A percentile compares a stretch with the other conserved stretches of the same genome.
phyloP scores from a whole-genome alignment of 2,329 filamentous ascomycete species.

The Rhynchosporium agropyri region DNA sequence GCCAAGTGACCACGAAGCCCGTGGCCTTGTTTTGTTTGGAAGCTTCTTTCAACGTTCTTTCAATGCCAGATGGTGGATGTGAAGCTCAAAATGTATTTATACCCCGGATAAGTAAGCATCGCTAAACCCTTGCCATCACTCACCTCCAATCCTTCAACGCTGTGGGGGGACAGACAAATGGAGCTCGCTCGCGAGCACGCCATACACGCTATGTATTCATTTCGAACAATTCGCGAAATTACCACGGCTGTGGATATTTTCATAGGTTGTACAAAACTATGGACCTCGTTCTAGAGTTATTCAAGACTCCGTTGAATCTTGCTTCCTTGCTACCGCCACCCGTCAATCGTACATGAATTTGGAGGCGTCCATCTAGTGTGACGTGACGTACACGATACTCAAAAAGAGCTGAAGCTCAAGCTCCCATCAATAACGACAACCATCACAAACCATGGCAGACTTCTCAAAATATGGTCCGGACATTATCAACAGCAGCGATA shows the following conservation, averaged over 20 bases:
- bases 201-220: constrained; percentile 11
- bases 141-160: constrained; percentile 1
- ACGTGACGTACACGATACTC: not conserved
- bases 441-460: not conserved
- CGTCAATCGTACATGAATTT: not conserved
- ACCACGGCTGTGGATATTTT: not conserved
- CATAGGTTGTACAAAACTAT: not conserved
- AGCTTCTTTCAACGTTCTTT: too few relatives aligned
- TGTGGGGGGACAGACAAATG: constrained; percentile 7
- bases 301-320: too few relatives aligned
- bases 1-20: not conserved
- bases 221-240: not conserved
- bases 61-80: not conserved
- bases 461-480: not conserved
- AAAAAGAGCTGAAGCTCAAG: too few relatives aligned
- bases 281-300: constrained; percentile 2
- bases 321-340: not conserved
- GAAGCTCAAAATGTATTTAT: constrained; percentile 3
- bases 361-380: not conserved
- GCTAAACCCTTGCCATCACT: not conserved
- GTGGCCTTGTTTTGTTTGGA: not conserved
- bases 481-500: not conserved
- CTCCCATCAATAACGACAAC: not conserved
- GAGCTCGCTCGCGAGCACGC: constrained; percentile 3
- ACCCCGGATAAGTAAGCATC: not conserved